Percentiles rank a stretch among this genome's conserved stretches.
Conservation (phyloP, 257 asterid genomes). For the Solanum arcanum region DNA sequence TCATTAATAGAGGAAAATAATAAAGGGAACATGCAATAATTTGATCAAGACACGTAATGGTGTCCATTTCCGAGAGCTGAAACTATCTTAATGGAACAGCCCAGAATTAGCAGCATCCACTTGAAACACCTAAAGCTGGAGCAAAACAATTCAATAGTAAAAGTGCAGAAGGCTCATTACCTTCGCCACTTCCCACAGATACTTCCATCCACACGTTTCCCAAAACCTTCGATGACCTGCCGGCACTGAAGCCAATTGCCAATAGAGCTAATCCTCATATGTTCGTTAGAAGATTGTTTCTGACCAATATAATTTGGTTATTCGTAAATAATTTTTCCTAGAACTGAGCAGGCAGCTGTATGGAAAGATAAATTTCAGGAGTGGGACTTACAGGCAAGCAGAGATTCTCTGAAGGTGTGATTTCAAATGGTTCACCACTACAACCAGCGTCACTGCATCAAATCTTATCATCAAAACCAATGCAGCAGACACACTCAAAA, state of each 20-base stretch:
- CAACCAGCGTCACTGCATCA: slow-evolving; percentile 42
- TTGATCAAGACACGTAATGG: neutral
- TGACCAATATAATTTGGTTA: slow-evolving; percentile 11
- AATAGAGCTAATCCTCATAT: slow-evolving; percentile 29
- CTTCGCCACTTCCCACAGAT: slow-evolving; percentile 92
- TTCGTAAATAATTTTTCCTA: slow-evolving; percentile 6
- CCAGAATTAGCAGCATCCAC: neutral
- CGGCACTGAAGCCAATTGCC: slow-evolving; percentile 91
- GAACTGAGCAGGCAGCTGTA: slow-evolving; percentile 1
- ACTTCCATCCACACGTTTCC: slow-evolving; percentile 50
- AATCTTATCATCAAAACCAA: slow-evolving; percentile 13
- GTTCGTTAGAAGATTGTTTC: slow-evolving; percentile 23
- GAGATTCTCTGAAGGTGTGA: slow-evolving; percentile 7
- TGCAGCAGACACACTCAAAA: neutral
- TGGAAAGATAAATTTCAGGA: slow-evolving; percentile 2
- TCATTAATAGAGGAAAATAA: neutral
- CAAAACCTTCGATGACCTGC: slow-evolving; percentile 42
- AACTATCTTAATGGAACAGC: neutral
- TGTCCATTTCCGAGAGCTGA: neutral
- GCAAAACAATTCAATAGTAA: neutral
- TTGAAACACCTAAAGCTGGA: neutral
- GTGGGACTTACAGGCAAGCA: slow-evolving; percentile 37
- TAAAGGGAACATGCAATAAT: neutral
- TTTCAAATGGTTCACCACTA: slow-evolving; percentile 39
- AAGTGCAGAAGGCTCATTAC: slow-evolving; percentile 13